These are phyloP conservation scores for Senna tora DNA, from an alignment of 306 rosid genomes.

Conservation along the genomic window DNA sequence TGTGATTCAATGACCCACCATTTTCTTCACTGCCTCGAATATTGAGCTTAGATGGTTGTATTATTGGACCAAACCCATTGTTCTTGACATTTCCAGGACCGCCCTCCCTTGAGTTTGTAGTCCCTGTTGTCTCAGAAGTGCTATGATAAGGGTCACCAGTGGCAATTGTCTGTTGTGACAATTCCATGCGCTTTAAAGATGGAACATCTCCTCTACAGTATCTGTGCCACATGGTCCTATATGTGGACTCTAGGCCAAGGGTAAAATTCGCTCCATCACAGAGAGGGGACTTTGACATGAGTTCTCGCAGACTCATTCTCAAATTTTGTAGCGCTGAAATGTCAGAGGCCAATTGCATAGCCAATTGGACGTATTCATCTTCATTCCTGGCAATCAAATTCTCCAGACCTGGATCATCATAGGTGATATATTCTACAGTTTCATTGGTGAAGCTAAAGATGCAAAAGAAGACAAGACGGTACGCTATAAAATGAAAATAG, in stretches of 20 bases:
- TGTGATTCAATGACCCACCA: constrained; percentile 52
- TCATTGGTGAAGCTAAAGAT: constrained; percentile 22
- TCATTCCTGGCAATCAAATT: constrained; percentile 74
- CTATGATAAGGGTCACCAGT: constrained; percentile 40
- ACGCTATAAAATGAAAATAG: constrained; percentile 6
- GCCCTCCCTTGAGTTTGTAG: constrained; percentile 40
- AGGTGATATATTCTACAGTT: constrained; percentile 29
- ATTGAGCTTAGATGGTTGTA: constrained; percentile 36
- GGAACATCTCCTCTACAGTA: constrained; percentile 95
- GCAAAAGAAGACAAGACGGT: constrained; percentile 9
- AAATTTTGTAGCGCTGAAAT: constrained; percentile 67
- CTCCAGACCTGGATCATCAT: constrained; percentile 58
- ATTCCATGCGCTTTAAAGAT: constrained; percentile 61
- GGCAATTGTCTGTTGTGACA: constrained; percentile 44
- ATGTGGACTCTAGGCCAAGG: constrained; percentile 70
- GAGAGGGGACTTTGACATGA: constrained; percentile 81
- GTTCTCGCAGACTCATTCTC: constrained; percentile 78
- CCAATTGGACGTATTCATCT: constrained; percentile 83
- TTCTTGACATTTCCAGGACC: constrained; percentile 52
- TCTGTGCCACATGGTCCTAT: constrained; percentile 77
- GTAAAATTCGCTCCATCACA: constrained; percentile 78
- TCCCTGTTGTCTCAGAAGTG: constrained; percentile 39
- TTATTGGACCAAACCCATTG: constrained; percentile 54
- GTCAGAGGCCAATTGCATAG: constrained; percentile 83
- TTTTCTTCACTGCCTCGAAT: constrained; percentile 56